Evolutionary conservation across 2,329 filamentous ascomycete genomes (phyloP), one percentile per base, ranked within the genome.

Genomic region (Clarireedia paspali): DNA sequence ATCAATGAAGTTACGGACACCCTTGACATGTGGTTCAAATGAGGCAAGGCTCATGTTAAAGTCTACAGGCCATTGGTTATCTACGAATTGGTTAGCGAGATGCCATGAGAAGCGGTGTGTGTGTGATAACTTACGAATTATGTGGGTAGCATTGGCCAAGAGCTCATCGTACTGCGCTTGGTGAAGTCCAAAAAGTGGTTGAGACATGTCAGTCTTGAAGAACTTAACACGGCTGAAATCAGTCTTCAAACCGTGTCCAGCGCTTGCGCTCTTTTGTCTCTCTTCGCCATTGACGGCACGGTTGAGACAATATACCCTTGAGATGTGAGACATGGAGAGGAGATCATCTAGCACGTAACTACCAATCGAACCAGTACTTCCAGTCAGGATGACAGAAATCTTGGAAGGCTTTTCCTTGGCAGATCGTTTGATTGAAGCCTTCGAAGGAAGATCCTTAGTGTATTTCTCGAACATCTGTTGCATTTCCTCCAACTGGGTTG

Each of bases 361-460:
- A 0, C 77, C 77, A 17, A 80, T 60, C 4, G 73, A 75, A 6
- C 77, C 77, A 0, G 77, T 80, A 4, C 73, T 75, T 14, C 75
- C 78, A 0, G 76, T 80, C 20, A 80, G 59, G 6, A 76, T 60
- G 2, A 72, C 55, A 5, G 46, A 59, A 39, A 57, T 57, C n/a
- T 55, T 24, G 23, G 52, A 26, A 23, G 27, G 24, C 23, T 46
- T 26, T 26, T 39, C 23, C 14, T 44, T 36, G 1, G 48, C 24
- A 7, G 30, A 2, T 3, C n/a, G 38, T 10, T 14, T 30, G 6
- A 34, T 12, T 12, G 44, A 15, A 10, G n/a, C 23, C 20, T 39
- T 30, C 7, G 23, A 17, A 15, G 56, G 53, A 14, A 62, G 42
- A 24, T 59, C 42, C 5, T 40, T 48, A 4, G 53, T 54, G 10